A percentile compares a stretch with the other conserved stretches of the same genome.
Evolutionary conservation across 176 grass and related monocot species (phyloP).

Genomic region (Musa itinerans): DNA sequence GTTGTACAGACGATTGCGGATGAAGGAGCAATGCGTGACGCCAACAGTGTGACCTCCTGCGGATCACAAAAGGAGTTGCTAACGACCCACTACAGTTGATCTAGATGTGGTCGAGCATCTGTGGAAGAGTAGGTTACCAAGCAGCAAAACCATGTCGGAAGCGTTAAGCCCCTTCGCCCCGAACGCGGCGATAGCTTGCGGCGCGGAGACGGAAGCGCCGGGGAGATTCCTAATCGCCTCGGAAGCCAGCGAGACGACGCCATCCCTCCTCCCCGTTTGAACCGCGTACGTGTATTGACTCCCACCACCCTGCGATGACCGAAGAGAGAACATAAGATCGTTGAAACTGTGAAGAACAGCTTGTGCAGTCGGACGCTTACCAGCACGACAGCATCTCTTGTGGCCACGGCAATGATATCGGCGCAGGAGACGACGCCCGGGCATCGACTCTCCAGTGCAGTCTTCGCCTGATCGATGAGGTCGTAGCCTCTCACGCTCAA

Average conservation of each 20-base stretch:
- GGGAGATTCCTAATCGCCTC: conserved; percentile 32
- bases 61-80: neutral
- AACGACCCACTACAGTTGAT: neutral
- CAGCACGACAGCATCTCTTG: conserved; percentile 56
- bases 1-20: conserved; percentile 46
- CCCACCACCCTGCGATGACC: conserved; percentile 12
- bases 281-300: conserved; percentile 38
- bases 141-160: conserved; percentile 54
- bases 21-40: conserved; percentile 68
- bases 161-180: conserved; percentile 41
- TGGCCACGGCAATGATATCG: conserved; percentile 71
- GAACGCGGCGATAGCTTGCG: conserved; percentile 42
- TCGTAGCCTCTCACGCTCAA: conserved; percentile 59
- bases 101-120: neutral
- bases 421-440: conserved; percentile 61
- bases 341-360: no score
- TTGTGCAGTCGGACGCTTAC: conserved; percentile 23
- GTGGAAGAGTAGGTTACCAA: conserved; percentile 28
- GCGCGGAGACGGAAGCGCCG: conserved; percentile 20
- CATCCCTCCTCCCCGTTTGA: conserved; percentile 56
- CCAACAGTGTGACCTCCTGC: conserved; percentile 75
- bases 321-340: neutral
- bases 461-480: conserved; percentile 62
- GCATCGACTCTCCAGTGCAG: conserved; percentile 35
- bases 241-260: conserved; percentile 44